Conservation (phyloP, 257 asterid genomes). For the Lavandula angustifolia region DNA sequence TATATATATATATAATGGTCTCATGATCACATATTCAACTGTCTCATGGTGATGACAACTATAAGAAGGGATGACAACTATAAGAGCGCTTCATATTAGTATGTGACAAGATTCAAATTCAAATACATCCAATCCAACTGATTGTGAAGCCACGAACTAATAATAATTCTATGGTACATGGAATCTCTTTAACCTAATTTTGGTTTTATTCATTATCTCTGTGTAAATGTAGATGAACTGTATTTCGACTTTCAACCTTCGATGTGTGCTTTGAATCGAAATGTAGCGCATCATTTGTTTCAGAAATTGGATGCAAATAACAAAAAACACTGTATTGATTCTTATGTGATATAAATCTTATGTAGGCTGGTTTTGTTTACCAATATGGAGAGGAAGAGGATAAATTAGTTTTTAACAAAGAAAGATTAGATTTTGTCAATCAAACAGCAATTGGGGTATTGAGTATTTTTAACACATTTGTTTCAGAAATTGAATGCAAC, state of each 20-base stretch:
- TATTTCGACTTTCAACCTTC: slow-evolving; percentile 1
- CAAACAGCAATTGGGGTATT: slow-evolving; percentile 37
- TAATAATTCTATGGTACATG: too few species aligned
- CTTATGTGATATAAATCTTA: slow-evolving; percentile 18
- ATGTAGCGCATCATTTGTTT: slow-evolving; percentile 11
- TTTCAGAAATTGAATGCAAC: slow-evolving; percentile 20
- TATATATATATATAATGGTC: too few species aligned
- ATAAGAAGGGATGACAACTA: too few species aligned
- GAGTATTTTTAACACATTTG: slow-evolving; percentile 42
- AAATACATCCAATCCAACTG: too few species aligned
- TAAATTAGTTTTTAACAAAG: not conserved
- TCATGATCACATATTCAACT: too few species aligned
- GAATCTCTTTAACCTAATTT: slow-evolving; percentile 5
- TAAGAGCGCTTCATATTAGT: too few species aligned
- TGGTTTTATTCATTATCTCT: not conserved
- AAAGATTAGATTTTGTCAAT: slow-evolving; percentile 10
- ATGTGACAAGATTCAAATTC: too few species aligned
- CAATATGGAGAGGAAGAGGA: slow-evolving; percentile 1
- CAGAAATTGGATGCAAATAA: slow-evolving; percentile 20
- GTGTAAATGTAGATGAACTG: slow-evolving; percentile 4
- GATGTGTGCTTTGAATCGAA: slow-evolving; percentile 6
- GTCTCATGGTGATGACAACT: too few species aligned
- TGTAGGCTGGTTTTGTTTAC: slow-evolving; percentile 14
- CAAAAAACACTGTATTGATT: not conserved
- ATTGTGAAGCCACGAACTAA: too few species aligned